Conservation (phyloP, 208 protist genomes). For the Polymyxa betae region DNA sequence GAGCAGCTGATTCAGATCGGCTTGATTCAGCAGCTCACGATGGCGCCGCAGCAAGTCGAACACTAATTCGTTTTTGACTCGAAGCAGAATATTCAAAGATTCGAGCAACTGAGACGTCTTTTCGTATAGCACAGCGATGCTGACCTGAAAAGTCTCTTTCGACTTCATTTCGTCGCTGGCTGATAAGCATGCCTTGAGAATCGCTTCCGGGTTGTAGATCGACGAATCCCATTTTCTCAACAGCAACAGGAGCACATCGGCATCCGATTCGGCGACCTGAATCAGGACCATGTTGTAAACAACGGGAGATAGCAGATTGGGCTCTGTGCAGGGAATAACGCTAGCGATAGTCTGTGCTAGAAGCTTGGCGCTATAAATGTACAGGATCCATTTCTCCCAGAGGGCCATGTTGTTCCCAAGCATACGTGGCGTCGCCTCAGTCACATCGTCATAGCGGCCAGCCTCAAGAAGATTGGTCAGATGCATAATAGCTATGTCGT, state of each 20-base stretch:
- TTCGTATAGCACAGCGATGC: background rate
- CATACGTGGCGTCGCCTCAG: background rate
- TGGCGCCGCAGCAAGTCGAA: background rate
- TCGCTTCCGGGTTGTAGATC: background rate
- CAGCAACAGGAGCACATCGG: background rate
- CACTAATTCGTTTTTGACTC: background rate
- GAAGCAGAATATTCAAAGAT: background rate
- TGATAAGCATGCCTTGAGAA: background rate
- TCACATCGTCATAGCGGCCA: background rate
- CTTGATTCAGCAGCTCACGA: background rate
- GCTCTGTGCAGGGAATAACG: background rate
- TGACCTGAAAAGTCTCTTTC: background rate
- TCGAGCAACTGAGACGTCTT: background rate
- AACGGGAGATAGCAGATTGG: background rate
- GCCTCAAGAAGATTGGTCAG: background rate
- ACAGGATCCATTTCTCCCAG: constrained; percentile 8
- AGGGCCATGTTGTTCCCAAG: background rate
- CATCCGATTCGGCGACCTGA: background rate
- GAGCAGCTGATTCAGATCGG: background rate
- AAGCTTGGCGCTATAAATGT: constrained; percentile 6
- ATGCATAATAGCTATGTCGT: constrained; percentile 9
- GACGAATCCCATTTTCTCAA: background rate
- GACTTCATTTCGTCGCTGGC: background rate
- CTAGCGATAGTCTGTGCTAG: background rate
- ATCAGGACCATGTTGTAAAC: constrained; percentile 34